Base-by-base conservation (phyloP, 768 basidiomycete species). In the Russula sp. region DNA sequence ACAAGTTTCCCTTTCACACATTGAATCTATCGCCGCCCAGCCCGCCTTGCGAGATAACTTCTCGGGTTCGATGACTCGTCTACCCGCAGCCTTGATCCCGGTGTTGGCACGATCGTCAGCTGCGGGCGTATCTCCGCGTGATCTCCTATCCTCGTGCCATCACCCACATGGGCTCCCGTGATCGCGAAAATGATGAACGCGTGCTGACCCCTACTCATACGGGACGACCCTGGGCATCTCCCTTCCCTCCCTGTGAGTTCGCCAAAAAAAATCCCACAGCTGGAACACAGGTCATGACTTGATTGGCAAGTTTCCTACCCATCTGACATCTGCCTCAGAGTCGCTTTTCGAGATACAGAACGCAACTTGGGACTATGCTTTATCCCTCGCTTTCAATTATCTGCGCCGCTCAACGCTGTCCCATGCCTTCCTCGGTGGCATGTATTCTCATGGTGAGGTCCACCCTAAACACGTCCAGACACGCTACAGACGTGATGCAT, bases 71-170 rank as follows among this genome's bases (percentile, higher is more conserved):
- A 54, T 52, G 62, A 45, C 18, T 22, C 27, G 61, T 32, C 35
- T 40, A 22, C 57, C 31, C 22, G 9, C 37, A 44, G 37, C 18
- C 48, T 51, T 52, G 49, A n/a, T 47, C 37, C 47, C 22, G 50
- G 37, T 52, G 35, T n/a, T 32, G 31, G 49, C 32, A 35, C 62
- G 34, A 52, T 62, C 55, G 32, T 20, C 42, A 44, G 45, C 56
- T 27, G 11, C 16, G 50, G 7, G 35, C 42, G 37, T 52, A 63
- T 63, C 62, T 63, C 62, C 56, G 62, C 51, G 44, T 51, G 50
- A 47, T 47, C 18, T 48, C 37, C 22, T 40, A 37, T 14, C 31
- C 14, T 18, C 18, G 49, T 50, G 61, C 47, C 18, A 57, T 47
- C 40, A 56, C 39, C 18, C 50, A 34, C 40, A 44, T 52, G 49